Percentiles rank a stretch among this genome's conserved stretches.
phyloP scores from a whole-genome alignment of 208 protist species.

The Herpetomonas samuelpessoai region DNA sequence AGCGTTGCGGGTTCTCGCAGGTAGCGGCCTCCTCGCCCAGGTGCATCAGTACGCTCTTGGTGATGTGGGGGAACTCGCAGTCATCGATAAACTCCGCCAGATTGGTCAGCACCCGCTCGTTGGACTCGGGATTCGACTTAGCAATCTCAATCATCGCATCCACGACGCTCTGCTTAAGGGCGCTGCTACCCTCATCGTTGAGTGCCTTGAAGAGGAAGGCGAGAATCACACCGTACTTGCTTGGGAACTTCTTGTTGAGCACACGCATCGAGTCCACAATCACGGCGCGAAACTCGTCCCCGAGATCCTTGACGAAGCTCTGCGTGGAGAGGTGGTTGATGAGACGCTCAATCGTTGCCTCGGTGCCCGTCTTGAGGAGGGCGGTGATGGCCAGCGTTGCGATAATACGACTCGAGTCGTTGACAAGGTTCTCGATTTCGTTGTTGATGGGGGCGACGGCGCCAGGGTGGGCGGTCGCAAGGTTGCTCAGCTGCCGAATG shows the following conservation, averaged over 20 bases:
- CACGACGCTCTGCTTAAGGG: conserved; percentile 96
- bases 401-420: conserved; percentile 95
- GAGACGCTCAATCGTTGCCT: conserved; percentile 95
- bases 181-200: conserved; percentile 84
- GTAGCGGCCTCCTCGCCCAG: conserved; percentile 95
- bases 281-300: conserved; percentile 97
- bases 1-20: conserved; percentile 78
- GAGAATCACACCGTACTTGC: conserved; percentile 90
- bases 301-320: conserved; percentile 94
- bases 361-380: conserved; percentile 96
- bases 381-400: conserved; percentile 98
- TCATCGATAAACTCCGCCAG: conserved; percentile 99
- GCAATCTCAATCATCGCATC: conserved; percentile 95
- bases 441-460: conserved; percentile 93
- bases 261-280: conserved; percentile 96
- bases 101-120: conserved; percentile 91
- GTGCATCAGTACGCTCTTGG: conserved; percentile 94
- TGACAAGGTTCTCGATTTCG: conserved; percentile 96
- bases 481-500: conserved; percentile 92
- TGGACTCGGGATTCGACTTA: conserved; percentile 82
- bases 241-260: conserved; percentile 95
- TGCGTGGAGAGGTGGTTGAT: conserved; percentile 94
- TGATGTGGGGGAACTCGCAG: conserved; percentile 97
- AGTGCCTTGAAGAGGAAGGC: conserved; percentile 88
- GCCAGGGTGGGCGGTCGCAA: conserved; percentile 71